Percentiles rank a stretch among this genome's conserved stretches.
Conservation (phyloP, 306 rosid genomes). For the Trifolium fragiferum region DNA sequence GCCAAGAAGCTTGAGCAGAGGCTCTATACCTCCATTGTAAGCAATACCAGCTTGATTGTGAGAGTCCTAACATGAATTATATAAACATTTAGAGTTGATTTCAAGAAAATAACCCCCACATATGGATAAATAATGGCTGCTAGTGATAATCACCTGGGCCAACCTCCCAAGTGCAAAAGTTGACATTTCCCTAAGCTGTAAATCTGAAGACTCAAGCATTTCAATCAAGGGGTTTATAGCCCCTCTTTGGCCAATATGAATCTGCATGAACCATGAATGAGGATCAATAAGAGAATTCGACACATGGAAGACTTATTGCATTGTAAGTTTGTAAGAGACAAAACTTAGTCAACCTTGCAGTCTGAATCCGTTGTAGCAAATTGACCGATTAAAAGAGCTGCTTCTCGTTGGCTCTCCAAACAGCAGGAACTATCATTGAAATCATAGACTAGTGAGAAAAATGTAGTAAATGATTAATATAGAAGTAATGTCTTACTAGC, state of each 20-base stretch:
- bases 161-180: slow-evolving; percentile 95
- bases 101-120: background rate
- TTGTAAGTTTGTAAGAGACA: slow-evolving; percentile 21
- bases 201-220: slow-evolving; percentile 87
- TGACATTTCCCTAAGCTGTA: slow-evolving; percentile 83
- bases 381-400: slow-evolving; percentile 78
- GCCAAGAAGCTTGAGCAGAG: slow-evolving; percentile 62
- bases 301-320: background rate
- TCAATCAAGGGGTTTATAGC: slow-evolving; percentile 84
- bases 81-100: background rate
- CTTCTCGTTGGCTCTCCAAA: slow-evolving; percentile 68
- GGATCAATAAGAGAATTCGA: slow-evolving; percentile 3
- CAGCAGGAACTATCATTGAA: slow-evolving; percentile 57
- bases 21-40: slow-evolving; percentile 78
- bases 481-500: slow-evolving; percentile 12
- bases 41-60: slow-evolving; percentile 97
- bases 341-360: slow-evolving; percentile 57
- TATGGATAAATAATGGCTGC: background rate
- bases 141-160: slow-evolving; percentile 74
- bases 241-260: slow-evolving; percentile 89
- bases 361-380: slow-evolving; percentile 72
- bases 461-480: background rate
- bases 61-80: slow-evolving; percentile 60
- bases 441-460: background rate
- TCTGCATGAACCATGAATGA: slow-evolving; percentile 44